These are phyloP conservation scores for Amauroascus verrucosus DNA, from an alignment of 2,329 filamentous ascomycete species.

Conservation along the genomic window DNA sequence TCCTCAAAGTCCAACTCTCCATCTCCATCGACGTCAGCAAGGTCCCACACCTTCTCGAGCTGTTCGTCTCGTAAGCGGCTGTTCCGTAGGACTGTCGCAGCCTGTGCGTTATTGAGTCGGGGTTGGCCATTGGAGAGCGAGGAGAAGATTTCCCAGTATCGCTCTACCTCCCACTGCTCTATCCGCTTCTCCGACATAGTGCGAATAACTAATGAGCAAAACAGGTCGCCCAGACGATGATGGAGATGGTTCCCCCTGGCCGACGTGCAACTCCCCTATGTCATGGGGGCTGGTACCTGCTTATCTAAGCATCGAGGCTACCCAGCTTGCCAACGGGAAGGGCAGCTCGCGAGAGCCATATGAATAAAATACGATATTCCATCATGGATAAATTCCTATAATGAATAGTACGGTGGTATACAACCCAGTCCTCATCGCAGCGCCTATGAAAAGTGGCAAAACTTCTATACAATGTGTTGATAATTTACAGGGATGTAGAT, in stretches of 20 bases:
- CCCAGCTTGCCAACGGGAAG: too few species aligned
- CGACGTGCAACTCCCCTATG: too few species aligned
- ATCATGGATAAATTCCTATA: too few species aligned
- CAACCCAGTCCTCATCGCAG: too few species aligned
- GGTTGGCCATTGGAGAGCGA: constrained; percentile 54
- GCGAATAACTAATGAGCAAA: constrained; percentile 4
- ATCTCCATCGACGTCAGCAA: constrained; percentile 94
- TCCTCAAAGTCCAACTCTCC: constrained; percentile 98
- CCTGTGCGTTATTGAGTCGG: constrained; percentile 58
- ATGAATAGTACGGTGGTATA: too few species aligned
- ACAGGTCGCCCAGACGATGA: not conserved
- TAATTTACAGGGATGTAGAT: too few species aligned
- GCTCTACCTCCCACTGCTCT: constrained; percentile 63
- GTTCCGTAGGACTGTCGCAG: constrained; percentile 63
- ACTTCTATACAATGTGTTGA: too few species aligned
- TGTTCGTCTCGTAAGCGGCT: constrained; percentile 65
- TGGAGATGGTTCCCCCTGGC: not conserved
- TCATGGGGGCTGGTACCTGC: too few species aligned
- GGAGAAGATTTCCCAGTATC: constrained; percentile 71
- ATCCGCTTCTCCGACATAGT: constrained; percentile 43
- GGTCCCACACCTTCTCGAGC: constrained; percentile 94
- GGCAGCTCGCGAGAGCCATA: too few species aligned
- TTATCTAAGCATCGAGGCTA: too few species aligned
- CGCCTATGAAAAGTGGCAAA: too few species aligned
- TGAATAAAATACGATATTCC: too few species aligned